Base-by-base conservation (phyloP, 495 filamentous ascomycete genomes). In the Antarctomyces pellizariae region DNA sequence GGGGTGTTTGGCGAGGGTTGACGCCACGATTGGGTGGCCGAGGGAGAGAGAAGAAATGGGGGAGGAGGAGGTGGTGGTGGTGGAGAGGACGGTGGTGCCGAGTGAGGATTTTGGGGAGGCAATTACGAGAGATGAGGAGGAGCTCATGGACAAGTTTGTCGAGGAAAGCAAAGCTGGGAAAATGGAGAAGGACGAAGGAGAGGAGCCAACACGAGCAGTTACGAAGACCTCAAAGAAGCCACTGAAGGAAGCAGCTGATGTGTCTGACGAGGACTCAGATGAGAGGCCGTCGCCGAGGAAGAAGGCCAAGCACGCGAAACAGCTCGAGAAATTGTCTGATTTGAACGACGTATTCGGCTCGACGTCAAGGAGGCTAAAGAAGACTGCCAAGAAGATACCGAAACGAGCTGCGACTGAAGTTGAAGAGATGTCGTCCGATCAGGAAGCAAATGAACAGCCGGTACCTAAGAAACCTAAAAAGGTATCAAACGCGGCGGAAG, bases 1-100 rank as follows among this genome's bases (percentile, higher is more conserved):
- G n/a, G 67, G 62, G 10, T 48, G 57, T 8, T 46, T 83, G 24
- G 70, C 70, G 13, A 61, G 67, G 33, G 45, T 75, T 23, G 46
- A 57, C 33, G 52, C 45, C 28, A 47, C 54, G 7, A 47, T 65
- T 23, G 28, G 26, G 29, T 39, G 13, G 34, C 40, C 0, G 25
- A 31, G 20, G 11, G 19, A 8, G 2, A 2, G 19, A n/a, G n/a
- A 2, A 25, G 29, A 4, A 3, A 9, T 9, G 27, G n/a, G 5
- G 7, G 18, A 5, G 21, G 18, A 13, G 13, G 19, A 3, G 17
- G 23, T 4, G 13, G 18, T 10, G 23, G 13, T 20, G 14, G 13
- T 5, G 16, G 24, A 1, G 27, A 32, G 12, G 31, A 34, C 11
- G 11, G 13, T 1, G 11, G 17, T 31, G n/a, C 11, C 26, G 8